Conservation (phyloP, 228 moss, liverwort and hornwort species). For the Sphagnum fallax region DNA sequence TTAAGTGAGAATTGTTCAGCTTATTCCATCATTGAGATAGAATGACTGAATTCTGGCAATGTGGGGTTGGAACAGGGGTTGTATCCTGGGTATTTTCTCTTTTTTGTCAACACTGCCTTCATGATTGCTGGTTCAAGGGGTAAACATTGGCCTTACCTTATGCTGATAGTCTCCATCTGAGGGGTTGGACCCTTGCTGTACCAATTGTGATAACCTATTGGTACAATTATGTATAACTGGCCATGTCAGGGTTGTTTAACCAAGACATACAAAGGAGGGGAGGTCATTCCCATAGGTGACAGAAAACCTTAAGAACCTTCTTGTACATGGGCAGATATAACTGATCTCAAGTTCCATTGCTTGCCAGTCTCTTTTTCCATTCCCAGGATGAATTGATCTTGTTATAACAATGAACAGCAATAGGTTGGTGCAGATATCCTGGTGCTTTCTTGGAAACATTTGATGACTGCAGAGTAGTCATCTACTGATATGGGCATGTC, state of each 20-base stretch:
- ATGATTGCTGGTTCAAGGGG: conserved; percentile 54
- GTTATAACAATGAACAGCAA: too few relatives aligned
- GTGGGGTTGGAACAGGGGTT: conserved; percentile 31
- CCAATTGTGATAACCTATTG: background rate
- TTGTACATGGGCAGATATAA: background rate
- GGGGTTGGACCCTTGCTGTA: too few relatives aligned
- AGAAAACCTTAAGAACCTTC: background rate
- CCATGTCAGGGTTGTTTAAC: background rate
- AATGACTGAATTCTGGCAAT: background rate
- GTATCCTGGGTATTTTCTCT: conserved; percentile 41
- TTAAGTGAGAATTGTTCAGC: too few relatives aligned
- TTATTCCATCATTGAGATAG: too few relatives aligned
- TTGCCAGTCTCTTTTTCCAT: background rate
- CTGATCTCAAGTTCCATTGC: background rate
- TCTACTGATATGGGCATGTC: background rate
- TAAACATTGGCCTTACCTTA: conserved; percentile 3
- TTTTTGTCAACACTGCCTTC: conserved; percentile 45
- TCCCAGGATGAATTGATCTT: background rate
- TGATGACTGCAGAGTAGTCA: background rate
- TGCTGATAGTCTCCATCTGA: background rate
- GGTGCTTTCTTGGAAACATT: too few relatives aligned
- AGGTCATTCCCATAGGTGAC: too few relatives aligned
- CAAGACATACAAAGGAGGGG: too few relatives aligned
- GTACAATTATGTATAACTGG: background rate
- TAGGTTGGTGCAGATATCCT: too few relatives aligned